These are phyloP conservation scores for Meyerozyma carpophila DNA, from an alignment of 1,139 yeast species.

Conservation along the genomic window DNA sequence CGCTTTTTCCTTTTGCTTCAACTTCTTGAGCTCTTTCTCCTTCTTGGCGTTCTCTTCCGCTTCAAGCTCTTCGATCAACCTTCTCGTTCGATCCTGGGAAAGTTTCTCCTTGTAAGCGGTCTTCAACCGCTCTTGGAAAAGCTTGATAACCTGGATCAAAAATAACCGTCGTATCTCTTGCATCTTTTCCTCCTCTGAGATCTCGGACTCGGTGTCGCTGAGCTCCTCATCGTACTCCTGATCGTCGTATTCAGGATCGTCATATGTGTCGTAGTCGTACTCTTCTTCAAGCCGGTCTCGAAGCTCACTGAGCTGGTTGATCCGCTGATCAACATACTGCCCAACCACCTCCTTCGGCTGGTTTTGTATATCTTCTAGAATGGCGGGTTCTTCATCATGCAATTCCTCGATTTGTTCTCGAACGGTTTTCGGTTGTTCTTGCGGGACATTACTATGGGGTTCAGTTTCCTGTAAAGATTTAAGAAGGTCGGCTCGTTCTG, in stretches of 20 bases:
- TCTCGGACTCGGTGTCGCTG: conserved; percentile 37
- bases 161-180: conserved; percentile 75
- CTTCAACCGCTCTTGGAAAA: conserved; percentile 67
- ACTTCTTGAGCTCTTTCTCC: conserved; percentile 68
- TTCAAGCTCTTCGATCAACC: conserved; percentile 71
- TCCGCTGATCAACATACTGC: not conserved
- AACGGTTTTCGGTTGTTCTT: not conserved
- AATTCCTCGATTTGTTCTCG: not conserved
- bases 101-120: conserved; percentile 69
- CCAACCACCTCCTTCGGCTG: not conserved
- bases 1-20: conserved; percentile 68
- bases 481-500: conserved; percentile 41
- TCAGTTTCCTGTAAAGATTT: not conserved
- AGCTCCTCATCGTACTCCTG: conserved; percentile 21
- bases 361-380: not conserved
- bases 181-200: conserved; percentile 60
- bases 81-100: conserved; percentile 68
- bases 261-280: conserved; percentile 17
- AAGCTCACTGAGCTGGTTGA: not conserved
- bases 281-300: conserved; percentile 12
- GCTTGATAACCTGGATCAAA: conserved; percentile 68
- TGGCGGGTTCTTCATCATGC: not conserved
- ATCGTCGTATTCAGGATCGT: conserved; percentile 27
- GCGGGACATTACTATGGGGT: not conserved
- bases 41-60: conserved; percentile 67